Percentiles rank a stretch among this genome's conserved stretches.
These are phyloP conservation scores for Ajuga chamaepitys DNA, from an alignment of 257 asterid species.

Conservation along the genomic window DNA sequence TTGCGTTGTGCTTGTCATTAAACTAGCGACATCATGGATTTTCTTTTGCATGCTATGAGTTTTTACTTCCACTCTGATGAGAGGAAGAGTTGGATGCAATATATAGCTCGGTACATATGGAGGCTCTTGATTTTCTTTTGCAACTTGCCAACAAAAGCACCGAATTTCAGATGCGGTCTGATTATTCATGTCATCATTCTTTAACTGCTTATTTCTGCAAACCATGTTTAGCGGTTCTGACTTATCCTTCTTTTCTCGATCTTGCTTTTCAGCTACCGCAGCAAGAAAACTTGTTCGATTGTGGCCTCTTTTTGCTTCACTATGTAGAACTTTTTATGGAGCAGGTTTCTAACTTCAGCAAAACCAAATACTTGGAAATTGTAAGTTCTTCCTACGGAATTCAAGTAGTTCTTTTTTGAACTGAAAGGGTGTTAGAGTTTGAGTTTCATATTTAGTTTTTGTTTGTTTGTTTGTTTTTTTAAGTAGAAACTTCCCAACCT, in stretches of 20 bases:
- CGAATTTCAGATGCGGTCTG: not conserved
- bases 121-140: conserved; percentile 2
- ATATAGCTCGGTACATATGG: not conserved
- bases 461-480: too few species aligned
- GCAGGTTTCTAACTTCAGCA: conserved; percentile 40
- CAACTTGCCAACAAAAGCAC: not conserved
- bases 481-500: not conserved
- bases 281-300: conserved; percentile 79
- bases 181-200: conserved; percentile 6
- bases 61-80: not conserved
- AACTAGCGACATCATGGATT: not conserved
- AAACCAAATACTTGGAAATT: conserved; percentile 25
- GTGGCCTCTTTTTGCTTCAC: conserved; percentile 93
- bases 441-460: not conserved
- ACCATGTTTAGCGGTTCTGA: conserved; percentile 3
- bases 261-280: conserved; percentile 69
- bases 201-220: not conserved
- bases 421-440: conserved; percentile 2
- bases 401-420: not conserved
- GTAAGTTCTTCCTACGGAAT: conserved; percentile 45
- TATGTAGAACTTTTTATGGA: conserved; percentile 73
- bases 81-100: not conserved
- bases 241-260: conserved; percentile 3
- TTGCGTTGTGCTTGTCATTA: not conserved
- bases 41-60: not conserved